Evolutionary conservation across 305 asterid genomes (phyloP), one percentile per base, ranked within the genome.

Genomic region (Rubia balearica): DNA sequence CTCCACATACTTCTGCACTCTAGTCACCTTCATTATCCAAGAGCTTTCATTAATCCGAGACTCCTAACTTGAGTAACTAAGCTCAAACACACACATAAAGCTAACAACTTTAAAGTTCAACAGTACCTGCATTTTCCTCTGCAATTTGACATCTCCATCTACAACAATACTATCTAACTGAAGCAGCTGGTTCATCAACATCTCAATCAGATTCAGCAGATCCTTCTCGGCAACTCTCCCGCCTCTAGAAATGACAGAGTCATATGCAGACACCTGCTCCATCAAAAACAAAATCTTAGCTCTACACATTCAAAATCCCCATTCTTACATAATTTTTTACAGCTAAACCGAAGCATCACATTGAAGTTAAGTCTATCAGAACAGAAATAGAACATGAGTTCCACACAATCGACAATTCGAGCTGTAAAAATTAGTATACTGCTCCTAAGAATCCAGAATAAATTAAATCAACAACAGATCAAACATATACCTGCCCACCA

Each of bases 51-150:
- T n/a, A 12, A 46, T 70, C 61, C 49, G 27, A 24, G 61, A 33
- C 16, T n/a, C 56, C 45, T 8, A 14, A 42, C 1, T 33, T 13
- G 30, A 41, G n/a, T 12, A 49, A 61, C 8, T 63, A 38, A 48
- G 17, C 56, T 70, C 42, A 2, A 4, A 17, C 10, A 22, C 16
- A 45, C 12, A 36, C 2, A 41, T 62, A 40, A 70, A 17, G 59
- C 22, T 16, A 51, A 16, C 3, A 16, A 51, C 57, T 51, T 51
- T 22, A n/a, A 42, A 21, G 66, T 69, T 69, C 61, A 68, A 30
- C 5, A 16, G 59, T 81, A 93, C 98, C 97, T 89, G 97, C 92
- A 87, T 82, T 85, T 89, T 89, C 81, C 95, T 93, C 82, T 85
- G 96, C 71, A 87, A 72, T 79, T 90, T 88, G 78, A 87, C 83